Percentiles rank a stretch among this genome's conserved stretches.
phyloP scores from a whole-genome alignment of 2,329 filamentous ascomycete species.

The Fusarium graminum region DNA sequence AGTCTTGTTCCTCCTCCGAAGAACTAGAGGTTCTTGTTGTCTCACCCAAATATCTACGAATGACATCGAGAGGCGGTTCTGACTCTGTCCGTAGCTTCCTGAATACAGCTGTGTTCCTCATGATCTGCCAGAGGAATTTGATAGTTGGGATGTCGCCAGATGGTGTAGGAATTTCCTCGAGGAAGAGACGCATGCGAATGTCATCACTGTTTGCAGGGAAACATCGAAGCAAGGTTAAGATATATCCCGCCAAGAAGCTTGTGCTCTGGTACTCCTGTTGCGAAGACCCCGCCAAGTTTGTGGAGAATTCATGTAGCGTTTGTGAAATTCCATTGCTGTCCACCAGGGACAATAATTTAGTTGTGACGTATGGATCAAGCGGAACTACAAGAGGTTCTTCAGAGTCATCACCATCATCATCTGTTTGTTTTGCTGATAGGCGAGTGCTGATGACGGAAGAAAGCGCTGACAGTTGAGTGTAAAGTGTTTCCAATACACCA shows the following conservation, averaged over 20 bases:
- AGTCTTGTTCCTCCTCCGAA: slow-evolving; percentile 68
- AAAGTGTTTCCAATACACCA: slow-evolving; percentile 64
- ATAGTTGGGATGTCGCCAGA: slow-evolving; percentile 69
- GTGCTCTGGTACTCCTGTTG: slow-evolving; percentile 56
- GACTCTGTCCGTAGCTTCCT: slow-evolving; percentile 50
- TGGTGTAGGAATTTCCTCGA: slow-evolving; percentile 59
- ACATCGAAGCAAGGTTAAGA: slow-evolving; percentile 84
- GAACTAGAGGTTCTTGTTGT: slow-evolving; percentile 47
- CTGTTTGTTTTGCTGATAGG: slow-evolving; percentile 49
- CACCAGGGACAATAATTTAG: slow-evolving; percentile 77
- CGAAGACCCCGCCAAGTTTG: slow-evolving; percentile 50
- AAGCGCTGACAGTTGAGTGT: slow-evolving; percentile 66
- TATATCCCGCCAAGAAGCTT: slow-evolving; percentile 85
- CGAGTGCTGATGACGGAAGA: slow-evolving; percentile 65
- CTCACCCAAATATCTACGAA: slow-evolving; percentile 51
- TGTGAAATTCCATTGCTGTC: slow-evolving; percentile 78
- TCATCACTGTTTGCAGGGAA: slow-evolving; percentile 87
- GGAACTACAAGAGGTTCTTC: slow-evolving; percentile 42
- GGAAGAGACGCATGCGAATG: slow-evolving; percentile 93
- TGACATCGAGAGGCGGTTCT: slow-evolving; percentile 48
- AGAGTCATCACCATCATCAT: slow-evolving; percentile 37
- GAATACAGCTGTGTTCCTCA: slow-evolving; percentile 60
- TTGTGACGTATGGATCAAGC: slow-evolving; percentile 70
- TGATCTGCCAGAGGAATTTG: slow-evolving; percentile 83
- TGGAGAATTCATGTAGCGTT: slow-evolving; percentile 53